Evolutionary conservation across 116 monocot genomes (phyloP).

Genomic region (Trichopus zeylanicus): DNA sequence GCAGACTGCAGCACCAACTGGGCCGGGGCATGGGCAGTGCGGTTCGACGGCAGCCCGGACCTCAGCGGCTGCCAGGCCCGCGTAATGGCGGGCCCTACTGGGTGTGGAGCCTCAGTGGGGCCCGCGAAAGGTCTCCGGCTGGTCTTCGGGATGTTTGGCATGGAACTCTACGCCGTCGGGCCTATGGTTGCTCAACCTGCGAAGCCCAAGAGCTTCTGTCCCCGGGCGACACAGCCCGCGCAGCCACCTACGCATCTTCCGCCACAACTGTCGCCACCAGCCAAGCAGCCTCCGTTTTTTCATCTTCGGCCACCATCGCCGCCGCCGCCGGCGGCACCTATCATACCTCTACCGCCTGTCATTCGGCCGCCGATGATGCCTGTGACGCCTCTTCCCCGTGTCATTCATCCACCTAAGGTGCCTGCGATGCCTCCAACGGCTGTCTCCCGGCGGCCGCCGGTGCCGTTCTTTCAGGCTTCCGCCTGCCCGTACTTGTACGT

Average conservation of each 20-base stretch:
- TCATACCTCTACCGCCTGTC: not conserved
- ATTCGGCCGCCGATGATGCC: constrained; percentile 1
- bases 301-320: not conserved
- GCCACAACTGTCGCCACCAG: constrained; percentile 2
- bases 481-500: constrained; percentile 60
- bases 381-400: not conserved
- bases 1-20: constrained; percentile 48
- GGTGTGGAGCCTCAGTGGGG: constrained; percentile 30
- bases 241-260: not conserved
- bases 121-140: constrained; percentile 30
- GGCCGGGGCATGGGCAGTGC: constrained; percentile 45
- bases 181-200: constrained; percentile 52
- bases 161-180: constrained; percentile 44
- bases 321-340: not conserved
- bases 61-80: constrained; percentile 45
- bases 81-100: constrained; percentile 26
- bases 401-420: too few species aligned
- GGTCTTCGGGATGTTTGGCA: constrained; percentile 40
- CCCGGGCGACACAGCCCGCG: not conserved
- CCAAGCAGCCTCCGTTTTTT: not conserved
- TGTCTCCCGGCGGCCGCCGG: not conserved
- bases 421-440: not conserved
- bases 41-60: constrained; percentile 49
- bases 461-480: constrained; percentile 25
- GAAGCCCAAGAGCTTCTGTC: constrained; percentile 37